A percentile compares a stretch with the other conserved stretches of the same genome.
Evolutionary conservation across 2,329 filamentous ascomycete species (phyloP).

Genomic region (Fonsecaea erecta): DNA sequence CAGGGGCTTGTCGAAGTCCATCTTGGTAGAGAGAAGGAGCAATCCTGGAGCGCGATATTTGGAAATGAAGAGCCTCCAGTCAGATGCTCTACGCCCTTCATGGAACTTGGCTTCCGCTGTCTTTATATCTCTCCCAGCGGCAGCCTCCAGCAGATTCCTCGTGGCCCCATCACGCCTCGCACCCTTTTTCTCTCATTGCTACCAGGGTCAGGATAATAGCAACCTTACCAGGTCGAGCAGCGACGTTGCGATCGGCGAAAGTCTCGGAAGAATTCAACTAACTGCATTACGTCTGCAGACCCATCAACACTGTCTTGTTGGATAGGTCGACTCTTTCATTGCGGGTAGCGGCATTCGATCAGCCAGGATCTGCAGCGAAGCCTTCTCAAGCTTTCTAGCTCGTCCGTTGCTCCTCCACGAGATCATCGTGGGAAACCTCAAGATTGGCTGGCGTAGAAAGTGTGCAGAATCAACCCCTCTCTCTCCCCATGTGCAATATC

Average conservation of each 20-base stretch:
- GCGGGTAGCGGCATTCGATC: neutral
- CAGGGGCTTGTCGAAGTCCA: neutral
- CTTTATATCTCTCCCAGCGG: neutral
- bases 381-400: constrained; percentile 3
- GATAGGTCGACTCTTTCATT: neutral
- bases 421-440: neutral
- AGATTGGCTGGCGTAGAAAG: neutral
- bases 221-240: neutral
- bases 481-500: neutral
- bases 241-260: neutral
- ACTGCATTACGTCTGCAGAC: neutral
- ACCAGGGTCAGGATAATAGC: neutral
- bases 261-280: neutral
- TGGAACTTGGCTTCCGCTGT: neutral
- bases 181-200: neutral
- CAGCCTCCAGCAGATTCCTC: neutral
- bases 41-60: too few relatives aligned
- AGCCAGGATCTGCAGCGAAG: neutral
- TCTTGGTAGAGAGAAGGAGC: neutral
- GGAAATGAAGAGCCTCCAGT: neutral
- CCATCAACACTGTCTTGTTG: neutral
- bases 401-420: neutral
- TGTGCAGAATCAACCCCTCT: neutral
- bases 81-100: neutral
- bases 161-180: neutral